Evolutionary conservation across 139 green algal species (phyloP), one percentile per base, ranked within the genome.

Genomic region (Tetradesmus obliquus): DNA sequence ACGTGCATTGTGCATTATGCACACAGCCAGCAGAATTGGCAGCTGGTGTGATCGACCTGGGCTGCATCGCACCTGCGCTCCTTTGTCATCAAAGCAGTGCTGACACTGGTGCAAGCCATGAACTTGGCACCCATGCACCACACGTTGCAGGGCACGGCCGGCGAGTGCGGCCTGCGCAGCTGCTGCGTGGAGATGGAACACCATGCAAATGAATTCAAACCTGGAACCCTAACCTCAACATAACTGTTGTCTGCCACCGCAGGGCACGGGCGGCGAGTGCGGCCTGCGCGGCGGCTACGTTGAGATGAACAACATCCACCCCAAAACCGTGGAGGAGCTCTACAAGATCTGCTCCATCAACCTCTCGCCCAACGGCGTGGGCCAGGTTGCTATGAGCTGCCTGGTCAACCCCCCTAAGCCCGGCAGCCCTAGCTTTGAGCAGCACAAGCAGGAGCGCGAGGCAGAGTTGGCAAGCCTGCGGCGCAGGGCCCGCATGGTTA

Each of bases 341-440:
- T 98, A 98, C 94, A 99, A 99, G 96, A 94, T 97, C 55, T 93
- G 93, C 6, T 98, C 95, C 45, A 96, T 99, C 94, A 97, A 96
- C 91, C 95, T 99, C 15, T 96, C 92, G 89, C 96, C 97, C 76
- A 98, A 98, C 94, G 95, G 96, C 55, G 94, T 95, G 2, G 97
- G 97, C 3, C 97, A 99, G 90, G 91, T 96, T 3, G 92, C 93
- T 45, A 96, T 98, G 88, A 96, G 93, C n/a, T 91, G 97, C 82
- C 91, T 98, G 90, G 91, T 98, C n/a, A 98, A 98, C 94, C 97
- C 96, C 20, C 97, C 97, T 15, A 95, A 97, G 91, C 92, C 94
- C 1, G 97, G 96, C 20, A 91, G 95, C 54, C 55, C 83, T 8
- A 96, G 92, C 22, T 95, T 96, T 86, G 91, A 89, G 22, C 84